Evolutionary conservation across 2,329 filamentous ascomycete genomes (phyloP).

Genomic region (Alternaria conjuncta): DNA sequence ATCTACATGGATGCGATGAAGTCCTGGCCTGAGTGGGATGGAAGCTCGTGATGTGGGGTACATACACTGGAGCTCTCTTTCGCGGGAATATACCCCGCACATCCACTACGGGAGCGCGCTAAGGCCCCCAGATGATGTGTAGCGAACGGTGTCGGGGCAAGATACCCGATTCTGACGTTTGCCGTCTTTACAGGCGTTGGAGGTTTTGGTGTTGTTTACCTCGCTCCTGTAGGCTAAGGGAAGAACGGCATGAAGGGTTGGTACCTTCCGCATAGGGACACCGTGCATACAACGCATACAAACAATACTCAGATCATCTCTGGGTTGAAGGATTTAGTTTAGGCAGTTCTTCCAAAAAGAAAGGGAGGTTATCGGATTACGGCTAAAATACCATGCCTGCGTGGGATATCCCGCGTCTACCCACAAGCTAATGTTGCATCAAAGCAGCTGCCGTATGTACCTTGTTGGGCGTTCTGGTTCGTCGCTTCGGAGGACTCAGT

Average conservation of each 20-base stretch:
- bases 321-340: not conserved
- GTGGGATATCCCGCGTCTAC: not conserved
- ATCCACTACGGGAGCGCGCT: not conserved
- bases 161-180: not conserved
- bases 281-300: not conserved
- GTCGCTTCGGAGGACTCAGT: not conserved
- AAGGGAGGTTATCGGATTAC: not conserved
- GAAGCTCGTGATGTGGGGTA: constrained; percentile 3
- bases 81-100: not conserved
- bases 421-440: not conserved
- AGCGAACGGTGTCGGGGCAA: not conserved
- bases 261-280: not conserved
- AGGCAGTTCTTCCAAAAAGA: not conserved
- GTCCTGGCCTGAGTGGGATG: not conserved
- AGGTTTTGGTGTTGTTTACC: not conserved
- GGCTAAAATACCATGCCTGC: not conserved
- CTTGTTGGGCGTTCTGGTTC: not conserved
- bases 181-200: not conserved
- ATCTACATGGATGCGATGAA: not conserved
- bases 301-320: not conserved
- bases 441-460: not conserved
- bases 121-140: not conserved
- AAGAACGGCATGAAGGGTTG: not conserved
- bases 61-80: not conserved
- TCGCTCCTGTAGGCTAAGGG: not conserved